These are phyloP conservation scores for Pneumocystis murina DNA, from an alignment of 1,139 yeast species.

Conservation along the genomic window DNA sequence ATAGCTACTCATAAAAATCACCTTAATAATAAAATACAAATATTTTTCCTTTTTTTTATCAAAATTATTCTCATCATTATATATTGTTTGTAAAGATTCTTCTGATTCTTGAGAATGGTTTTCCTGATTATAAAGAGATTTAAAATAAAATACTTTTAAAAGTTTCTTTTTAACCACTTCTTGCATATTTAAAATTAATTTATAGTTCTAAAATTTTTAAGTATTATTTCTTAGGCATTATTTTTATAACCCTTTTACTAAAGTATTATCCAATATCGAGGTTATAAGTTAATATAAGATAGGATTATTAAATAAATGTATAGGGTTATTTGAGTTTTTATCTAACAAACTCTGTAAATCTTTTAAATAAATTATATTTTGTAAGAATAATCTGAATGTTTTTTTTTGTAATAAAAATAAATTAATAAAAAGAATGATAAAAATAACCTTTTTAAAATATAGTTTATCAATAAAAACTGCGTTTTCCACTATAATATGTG, in stretches of 20 bases:
- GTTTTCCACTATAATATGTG: no score
- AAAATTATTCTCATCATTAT: background rate
- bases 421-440: no score
- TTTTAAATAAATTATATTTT: no score
- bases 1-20: constrained; percentile 47
- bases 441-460: no score
- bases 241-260: background rate
- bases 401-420: no score
- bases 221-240: background rate
- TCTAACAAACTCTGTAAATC: no score
- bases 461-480: no score
- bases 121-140: background rate
- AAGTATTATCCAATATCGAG: no score
- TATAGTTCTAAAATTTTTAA: background rate
- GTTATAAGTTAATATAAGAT: no score
- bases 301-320: no score
- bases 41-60: background rate
- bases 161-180: background rate
- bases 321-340: no score
- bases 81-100: background rate
- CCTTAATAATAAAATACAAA: background rate
- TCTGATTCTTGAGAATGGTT: background rate
- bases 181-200: background rate
- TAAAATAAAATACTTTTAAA: background rate
- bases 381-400: no score